phyloP scores from a whole-genome alignment of 2,329 filamentous ascomycete species.

The Aphanoascus verrucosus region DNA sequence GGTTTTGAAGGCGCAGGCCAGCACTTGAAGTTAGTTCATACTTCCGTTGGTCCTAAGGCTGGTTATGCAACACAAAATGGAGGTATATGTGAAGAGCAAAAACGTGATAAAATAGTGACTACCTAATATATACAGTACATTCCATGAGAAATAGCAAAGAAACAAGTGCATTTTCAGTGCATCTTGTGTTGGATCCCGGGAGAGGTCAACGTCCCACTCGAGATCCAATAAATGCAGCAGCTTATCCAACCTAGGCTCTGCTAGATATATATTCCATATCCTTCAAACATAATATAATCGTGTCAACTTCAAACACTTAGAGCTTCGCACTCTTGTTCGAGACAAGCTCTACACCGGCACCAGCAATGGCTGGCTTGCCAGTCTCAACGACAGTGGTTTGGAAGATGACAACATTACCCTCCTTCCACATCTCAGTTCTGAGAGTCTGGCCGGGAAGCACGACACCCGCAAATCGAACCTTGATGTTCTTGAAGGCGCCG shows the following conservation, averaged over 20 bases:
- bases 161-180: not conserved
- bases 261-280: not conserved
- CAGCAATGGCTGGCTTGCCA: conserved; percentile 74
- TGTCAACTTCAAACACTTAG: not conserved
- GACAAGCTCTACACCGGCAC: conserved; percentile 61
- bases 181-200: not conserved
- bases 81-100: not conserved
- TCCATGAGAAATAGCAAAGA: not conserved
- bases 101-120: not conserved
- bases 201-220: not conserved
- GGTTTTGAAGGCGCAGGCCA: not conserved
- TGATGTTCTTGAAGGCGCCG: conserved; percentile 78
- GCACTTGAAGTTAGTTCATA: not conserved
- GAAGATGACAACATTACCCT: conserved; percentile 67
- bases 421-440: conserved; percentile 89
- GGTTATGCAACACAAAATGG: not conserved
- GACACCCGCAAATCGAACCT: conserved; percentile 79
- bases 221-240: not conserved
- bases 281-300: not conserved
- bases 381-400: conserved; percentile 86
- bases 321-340: conserved; percentile 13
- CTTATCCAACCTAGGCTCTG: not conserved
- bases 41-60: too few relatives aligned
- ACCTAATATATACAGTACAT: conserved; percentile 5
- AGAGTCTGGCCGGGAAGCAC: conserved; percentile 84